These are phyloP conservation scores for Candida mattraensis DNA, from an alignment of 805 yeast genomes.

Conservation along the genomic window DNA sequence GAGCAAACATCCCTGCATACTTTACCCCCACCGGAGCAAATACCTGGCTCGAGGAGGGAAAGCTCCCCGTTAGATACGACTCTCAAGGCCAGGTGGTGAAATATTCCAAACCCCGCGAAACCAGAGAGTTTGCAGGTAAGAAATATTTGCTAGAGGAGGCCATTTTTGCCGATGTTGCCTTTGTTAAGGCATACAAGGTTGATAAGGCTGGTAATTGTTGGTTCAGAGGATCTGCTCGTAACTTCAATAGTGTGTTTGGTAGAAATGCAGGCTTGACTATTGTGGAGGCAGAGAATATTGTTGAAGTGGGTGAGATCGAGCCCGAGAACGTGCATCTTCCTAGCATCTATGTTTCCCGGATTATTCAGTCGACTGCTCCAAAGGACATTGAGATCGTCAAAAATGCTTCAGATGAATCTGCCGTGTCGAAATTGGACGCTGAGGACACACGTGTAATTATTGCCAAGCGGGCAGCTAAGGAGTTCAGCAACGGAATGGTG, in stretches of 20 bases:
- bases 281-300: constrained; percentile 52
- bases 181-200: constrained; percentile 48
- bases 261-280: constrained; percentile 45
- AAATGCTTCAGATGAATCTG: constrained; percentile 1
- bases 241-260: constrained; percentile 47
- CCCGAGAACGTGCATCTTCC: constrained; percentile 50
- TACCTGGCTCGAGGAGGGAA: constrained; percentile 51
- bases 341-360: constrained; percentile 41
- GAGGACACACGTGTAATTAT: constrained; percentile 33
- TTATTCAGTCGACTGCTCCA: constrained; percentile 41
- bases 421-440: no score
- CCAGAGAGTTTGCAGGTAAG: constrained; percentile 42
- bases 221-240: constrained; percentile 46
- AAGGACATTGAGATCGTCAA: constrained; percentile 43
- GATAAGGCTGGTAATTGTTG: constrained; percentile 49
- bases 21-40: constrained; percentile 51
- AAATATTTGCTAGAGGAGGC: constrained; percentile 45
- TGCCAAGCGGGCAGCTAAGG: constrained; percentile 45
- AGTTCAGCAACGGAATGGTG: constrained; percentile 42
- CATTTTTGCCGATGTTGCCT: constrained; percentile 47
- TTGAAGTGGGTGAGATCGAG: constrained; percentile 42
- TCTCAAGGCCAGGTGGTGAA: constrained; percentile 37
- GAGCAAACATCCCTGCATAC: constrained; percentile 49
- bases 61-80: constrained; percentile 43
- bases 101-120: constrained; percentile 40